Base-by-base conservation (phyloP, 768 basidiomycete genomes). In the Hericium erinaceus region DNA sequence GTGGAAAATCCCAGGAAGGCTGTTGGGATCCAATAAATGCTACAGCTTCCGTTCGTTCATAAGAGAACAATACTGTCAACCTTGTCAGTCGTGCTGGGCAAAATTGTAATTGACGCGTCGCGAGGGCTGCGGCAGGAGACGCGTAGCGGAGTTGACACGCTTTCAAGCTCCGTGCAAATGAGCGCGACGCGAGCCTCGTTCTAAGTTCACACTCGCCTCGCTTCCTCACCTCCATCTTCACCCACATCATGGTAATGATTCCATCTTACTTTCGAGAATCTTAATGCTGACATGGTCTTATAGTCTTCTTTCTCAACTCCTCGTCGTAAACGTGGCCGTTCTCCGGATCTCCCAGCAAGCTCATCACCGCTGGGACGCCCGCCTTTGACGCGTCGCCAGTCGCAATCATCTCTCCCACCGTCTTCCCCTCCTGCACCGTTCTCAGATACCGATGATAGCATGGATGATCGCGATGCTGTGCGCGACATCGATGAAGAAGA, bases 351-450 rank as follows among this genome's bases (percentile, higher is more conserved):
- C 22, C 63, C 55, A 48, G 55, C 58, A 6, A 58, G 54, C 59
- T 70, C 75, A 49, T 74, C 74, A 39, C 28, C 28, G 2, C 78
- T 71, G 28, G 72, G 67, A 15, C 71, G 73, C 39, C 73, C 75
- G 16, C 74, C 77, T 3, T 24, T 52, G 20, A 71, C 75, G 58
- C 76, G 82, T 68, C 78, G 78, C 66, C 73, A 76, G 63, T 82
- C 83, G 13, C 56, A 61, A 8, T 75, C 76, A 3, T 77, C 77
- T 15, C 68, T 78, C 8, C 92, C 91, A 0, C 92, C 91, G 11
- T 90, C 89, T 1, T 92, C 90, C 4, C 89, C 92, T 4, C 89
- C 85, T 4, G 78, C 82, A 2, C 84, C 84, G 5, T 92, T 97
- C 67, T 87, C 86, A 4, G 95, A 97, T 63, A 88, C 91, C 24